Evolutionary conservation across 2,329 filamentous ascomycete genomes (phyloP).

Genomic region (Parastagonospora nodorum): DNA sequence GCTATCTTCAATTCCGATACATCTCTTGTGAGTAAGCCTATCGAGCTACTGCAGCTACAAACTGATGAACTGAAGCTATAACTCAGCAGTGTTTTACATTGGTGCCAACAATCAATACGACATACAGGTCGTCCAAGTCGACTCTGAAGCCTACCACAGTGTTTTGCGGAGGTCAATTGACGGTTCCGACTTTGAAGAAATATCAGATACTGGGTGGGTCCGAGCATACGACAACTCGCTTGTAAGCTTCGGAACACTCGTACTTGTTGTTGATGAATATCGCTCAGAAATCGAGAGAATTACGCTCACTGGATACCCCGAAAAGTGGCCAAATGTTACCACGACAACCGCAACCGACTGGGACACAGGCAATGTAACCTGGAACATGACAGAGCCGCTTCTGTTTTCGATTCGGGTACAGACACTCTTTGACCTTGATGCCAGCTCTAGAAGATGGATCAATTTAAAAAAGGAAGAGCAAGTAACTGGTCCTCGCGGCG

Average conservation of each 20-base stretch:
- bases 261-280: background rate
- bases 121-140: slow-evolving; percentile 7
- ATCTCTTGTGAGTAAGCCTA: slow-evolving; percentile 40
- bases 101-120: slow-evolving; percentile 16
- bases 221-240: background rate
- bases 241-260: slow-evolving; percentile 2
- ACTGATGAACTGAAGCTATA: slow-evolving; percentile 22
- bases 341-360: background rate
- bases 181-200: background rate
- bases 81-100: slow-evolving; percentile 23
- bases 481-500: background rate
- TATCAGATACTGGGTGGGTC: background rate
- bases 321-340: background rate
- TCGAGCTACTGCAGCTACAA: background rate
- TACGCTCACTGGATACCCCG: background rate
- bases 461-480: background rate
- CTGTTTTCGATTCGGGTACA: background rate
- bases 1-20: slow-evolving; percentile 42
- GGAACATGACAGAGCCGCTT: background rate
- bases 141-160: background rate
- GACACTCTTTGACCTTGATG: background rate
- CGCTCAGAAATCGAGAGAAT: background rate
- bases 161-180: background rate
- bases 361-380: background rate
- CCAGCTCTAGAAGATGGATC: background rate